These are phyloP conservation scores for Saturnispora serradocipensis DNA, from an alignment of 805 yeast species.

Conservation along the genomic window DNA sequence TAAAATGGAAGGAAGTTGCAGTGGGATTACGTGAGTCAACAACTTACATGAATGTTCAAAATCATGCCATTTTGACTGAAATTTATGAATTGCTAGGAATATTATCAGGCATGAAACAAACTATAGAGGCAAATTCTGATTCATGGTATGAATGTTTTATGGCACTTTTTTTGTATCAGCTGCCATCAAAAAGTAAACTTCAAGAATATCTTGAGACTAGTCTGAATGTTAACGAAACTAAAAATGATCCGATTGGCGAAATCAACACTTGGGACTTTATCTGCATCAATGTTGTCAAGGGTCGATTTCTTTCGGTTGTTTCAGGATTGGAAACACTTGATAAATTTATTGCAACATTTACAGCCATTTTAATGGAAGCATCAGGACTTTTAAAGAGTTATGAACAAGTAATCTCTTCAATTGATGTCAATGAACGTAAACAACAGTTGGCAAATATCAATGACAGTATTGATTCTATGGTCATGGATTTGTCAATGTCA, in stretches of 20 bases:
- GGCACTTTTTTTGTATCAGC: constrained; percentile 38
- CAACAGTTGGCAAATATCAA: constrained; percentile 11
- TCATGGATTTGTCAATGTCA: constrained; percentile 46
- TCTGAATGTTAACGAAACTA: constrained; percentile 21
- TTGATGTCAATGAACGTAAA: not conserved
- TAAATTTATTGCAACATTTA: constrained; percentile 53
- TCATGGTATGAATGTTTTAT: constrained; percentile 62
- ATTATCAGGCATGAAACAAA: constrained; percentile 37
- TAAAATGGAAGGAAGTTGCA: constrained; percentile 41
- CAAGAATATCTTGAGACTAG: constrained; percentile 34
- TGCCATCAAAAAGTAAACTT: constrained; percentile 40
- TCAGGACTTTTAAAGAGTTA: constrained; percentile 46
- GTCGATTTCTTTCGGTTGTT: constrained; percentile 47
- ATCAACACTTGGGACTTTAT: constrained; percentile 44
- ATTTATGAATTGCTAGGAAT: constrained; percentile 35
- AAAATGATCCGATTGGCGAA: constrained; percentile 22
- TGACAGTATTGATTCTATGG: constrained; percentile 28
- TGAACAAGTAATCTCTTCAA: constrained; percentile 11
- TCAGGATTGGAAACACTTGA: constrained; percentile 52
- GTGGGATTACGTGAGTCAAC: constrained; percentile 41
- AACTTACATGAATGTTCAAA: constrained; percentile 18
- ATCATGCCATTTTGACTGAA: constrained; percentile 27
- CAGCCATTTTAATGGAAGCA: constrained; percentile 54
- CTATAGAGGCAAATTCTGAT: constrained; percentile 42
- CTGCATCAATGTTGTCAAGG: constrained; percentile 47